Conservation (phyloP, 2,329 filamentous ascomycete species). For the Rhexocercosporidium sp. region DNA sequence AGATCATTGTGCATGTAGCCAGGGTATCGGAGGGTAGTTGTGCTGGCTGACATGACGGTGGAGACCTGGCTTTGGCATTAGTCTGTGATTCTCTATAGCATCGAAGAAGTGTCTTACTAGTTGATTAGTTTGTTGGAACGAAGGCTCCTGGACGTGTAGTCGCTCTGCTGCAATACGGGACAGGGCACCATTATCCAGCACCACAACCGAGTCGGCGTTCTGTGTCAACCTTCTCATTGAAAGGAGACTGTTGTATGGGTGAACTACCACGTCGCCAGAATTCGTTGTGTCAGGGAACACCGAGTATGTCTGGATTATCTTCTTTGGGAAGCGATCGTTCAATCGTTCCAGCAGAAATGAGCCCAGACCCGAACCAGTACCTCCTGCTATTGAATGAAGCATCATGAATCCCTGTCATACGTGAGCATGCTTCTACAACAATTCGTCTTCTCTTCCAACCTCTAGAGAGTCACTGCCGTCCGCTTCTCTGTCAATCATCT, state of each 20-base stretch:
- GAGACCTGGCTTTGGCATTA: slow-evolving; percentile 64
- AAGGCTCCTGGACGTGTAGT: slow-evolving; percentile 92
- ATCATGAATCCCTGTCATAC: slow-evolving; percentile 86
- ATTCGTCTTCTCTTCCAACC: slow-evolving; percentile 50
- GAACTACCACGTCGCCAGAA: slow-evolving; percentile 88
- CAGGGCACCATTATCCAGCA: slow-evolving; percentile 93
- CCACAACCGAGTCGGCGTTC: slow-evolving; percentile 96
- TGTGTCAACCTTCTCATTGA: slow-evolving; percentile 90
- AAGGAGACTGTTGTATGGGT: slow-evolving; percentile 96
- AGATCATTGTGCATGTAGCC: slow-evolving; percentile 99
- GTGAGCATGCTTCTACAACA: slow-evolving; percentile 33
- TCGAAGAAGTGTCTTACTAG: slow-evolving; percentile 58
- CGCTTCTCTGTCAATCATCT: slow-evolving; percentile 98
- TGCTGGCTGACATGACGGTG: slow-evolving; percentile 98
- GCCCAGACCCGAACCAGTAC: slow-evolving; percentile 93
- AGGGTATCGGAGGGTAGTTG: slow-evolving; percentile 93
- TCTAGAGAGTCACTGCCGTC: slow-evolving; percentile 98
- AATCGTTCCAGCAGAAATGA: slow-evolving; percentile 93
- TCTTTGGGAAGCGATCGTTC: slow-evolving; percentile 98
- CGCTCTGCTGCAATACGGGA: slow-evolving; percentile 93
- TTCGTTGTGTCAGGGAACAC: slow-evolving; percentile 95
- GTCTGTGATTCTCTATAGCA: not conserved
- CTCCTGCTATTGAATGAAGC: slow-evolving; percentile 95
- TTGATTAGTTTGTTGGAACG: slow-evolving; percentile 97
- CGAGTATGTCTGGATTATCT: slow-evolving; percentile 98